phyloP scores from a whole-genome alignment of 768 basidiomycete species.

The Mycena metata region DNA sequence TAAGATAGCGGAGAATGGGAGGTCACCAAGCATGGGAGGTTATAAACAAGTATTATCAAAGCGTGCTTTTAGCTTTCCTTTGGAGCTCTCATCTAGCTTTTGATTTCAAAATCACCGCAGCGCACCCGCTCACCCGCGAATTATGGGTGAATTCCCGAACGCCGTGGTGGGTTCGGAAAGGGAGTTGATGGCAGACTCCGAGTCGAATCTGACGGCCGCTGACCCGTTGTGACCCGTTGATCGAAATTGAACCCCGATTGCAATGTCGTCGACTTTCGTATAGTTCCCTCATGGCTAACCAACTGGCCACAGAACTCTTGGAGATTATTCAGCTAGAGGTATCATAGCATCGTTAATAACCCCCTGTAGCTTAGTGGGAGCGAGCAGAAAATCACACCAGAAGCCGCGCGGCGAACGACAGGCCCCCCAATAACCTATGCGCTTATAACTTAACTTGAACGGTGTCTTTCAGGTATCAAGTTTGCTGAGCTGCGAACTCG shows the following conservation, averaged over 20 bases:
- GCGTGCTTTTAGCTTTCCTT: too few relatives aligned
- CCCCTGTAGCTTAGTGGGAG: slow-evolving; percentile 17
- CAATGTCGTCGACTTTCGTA: background rate
- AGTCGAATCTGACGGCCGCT: too few relatives aligned
- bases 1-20: background rate
- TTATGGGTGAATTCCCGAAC: too few relatives aligned
- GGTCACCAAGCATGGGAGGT: slow-evolving; percentile 34
- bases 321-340: slow-evolving; percentile 86
- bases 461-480: slow-evolving; percentile 78
- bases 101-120: too few relatives aligned
- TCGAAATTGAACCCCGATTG: too few relatives aligned
- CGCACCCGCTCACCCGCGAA: too few relatives aligned
- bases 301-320: slow-evolving; percentile 72
- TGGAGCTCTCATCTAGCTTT: background rate
- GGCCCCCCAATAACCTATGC: slow-evolving; percentile 85
- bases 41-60: background rate
- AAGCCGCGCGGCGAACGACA: slow-evolving; percentile 75
- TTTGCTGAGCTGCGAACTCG: slow-evolving; percentile 1
- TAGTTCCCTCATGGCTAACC: slow-evolving; percentile 60
- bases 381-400: slow-evolving; percentile 78
- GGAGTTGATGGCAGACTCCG: background rate
- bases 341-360: too few relatives aligned
- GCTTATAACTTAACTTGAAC: slow-evolving; percentile 77
- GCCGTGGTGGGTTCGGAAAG: background rate
- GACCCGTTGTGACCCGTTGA: too few relatives aligned